phyloP scores from a whole-genome alignment of 2,329 filamentous ascomycete genomes.

The Calonectria fujianensis region DNA sequence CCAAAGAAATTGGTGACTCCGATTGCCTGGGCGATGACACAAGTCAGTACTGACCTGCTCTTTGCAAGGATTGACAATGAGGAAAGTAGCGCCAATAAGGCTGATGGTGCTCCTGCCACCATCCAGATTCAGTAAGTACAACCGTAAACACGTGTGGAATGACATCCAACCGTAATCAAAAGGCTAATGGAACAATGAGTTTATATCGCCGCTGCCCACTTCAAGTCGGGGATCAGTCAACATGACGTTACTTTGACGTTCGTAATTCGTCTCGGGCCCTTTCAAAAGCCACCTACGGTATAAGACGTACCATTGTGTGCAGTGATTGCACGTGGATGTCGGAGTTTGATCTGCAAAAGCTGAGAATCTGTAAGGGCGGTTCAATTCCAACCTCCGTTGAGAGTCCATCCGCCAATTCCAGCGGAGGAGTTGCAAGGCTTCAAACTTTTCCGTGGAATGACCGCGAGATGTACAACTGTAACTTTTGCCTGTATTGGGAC shows the following conservation, averaged over 20 bases:
- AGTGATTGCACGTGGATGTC: background rate
- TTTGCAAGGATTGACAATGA: background rate
- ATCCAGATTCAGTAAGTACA: background rate
- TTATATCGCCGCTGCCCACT: background rate
- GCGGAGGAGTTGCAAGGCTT: background rate
- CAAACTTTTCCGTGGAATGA: background rate
- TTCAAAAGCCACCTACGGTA: background rate
- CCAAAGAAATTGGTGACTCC: background rate
- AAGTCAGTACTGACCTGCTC: background rate
- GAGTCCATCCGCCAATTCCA: background rate
- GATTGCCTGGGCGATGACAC: background rate
- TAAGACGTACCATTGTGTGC: background rate
- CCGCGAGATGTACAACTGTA: background rate
- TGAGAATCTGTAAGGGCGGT: background rate
- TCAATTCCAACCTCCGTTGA: background rate
- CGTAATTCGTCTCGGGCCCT: background rate
- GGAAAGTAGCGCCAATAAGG: background rate
- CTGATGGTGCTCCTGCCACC: background rate
- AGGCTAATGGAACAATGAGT: background rate
- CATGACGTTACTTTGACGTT: background rate
- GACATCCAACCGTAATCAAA: background rate
- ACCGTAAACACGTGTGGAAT: background rate
- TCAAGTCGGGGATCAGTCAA: background rate
- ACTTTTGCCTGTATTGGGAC: background rate
- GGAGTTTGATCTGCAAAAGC: background rate